phyloP scores from a whole-genome alignment of 192 early-diverging fungal species.

The Phlyctochytrium planicorne region DNA sequence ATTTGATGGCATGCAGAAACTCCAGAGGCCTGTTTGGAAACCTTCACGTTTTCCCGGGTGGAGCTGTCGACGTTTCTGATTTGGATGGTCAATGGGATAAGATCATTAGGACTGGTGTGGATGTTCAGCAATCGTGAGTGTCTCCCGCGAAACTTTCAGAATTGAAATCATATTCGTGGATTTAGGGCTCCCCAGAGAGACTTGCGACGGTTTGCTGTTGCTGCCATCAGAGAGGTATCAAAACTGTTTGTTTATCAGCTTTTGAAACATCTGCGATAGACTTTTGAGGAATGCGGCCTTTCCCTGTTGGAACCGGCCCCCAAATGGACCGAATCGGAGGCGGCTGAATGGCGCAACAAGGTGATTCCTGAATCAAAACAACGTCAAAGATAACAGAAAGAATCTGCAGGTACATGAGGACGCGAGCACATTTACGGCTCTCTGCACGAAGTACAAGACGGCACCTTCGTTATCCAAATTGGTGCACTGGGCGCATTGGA shows the following conservation, averaged over 20 bases:
- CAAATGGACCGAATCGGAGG: conserved; percentile 14
- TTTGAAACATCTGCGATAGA: conserved; percentile 46
- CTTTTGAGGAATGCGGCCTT: conserved; percentile 80
- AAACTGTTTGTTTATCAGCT: not conserved
- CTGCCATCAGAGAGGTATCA: conserved; percentile 56
- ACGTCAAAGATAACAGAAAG: too few relatives aligned
- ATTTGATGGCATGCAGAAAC: conserved; percentile 10
- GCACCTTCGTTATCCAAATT: conserved; percentile 48
- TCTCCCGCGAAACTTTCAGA: too few relatives aligned
- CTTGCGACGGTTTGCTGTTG: conserved; percentile 46
- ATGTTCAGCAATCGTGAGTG: too few relatives aligned
- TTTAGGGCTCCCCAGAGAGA: too few relatives aligned
- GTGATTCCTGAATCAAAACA: too few relatives aligned
- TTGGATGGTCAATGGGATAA: conserved; percentile 8
- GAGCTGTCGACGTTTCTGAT: conserved; percentile 32
- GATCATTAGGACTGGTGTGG: too few relatives aligned
- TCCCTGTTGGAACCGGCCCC: conserved; percentile 47
- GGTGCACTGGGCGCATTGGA: conserved; percentile 65
- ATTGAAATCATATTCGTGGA: too few relatives aligned
- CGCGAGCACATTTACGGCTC: conserved; percentile 45
- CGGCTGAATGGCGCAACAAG: conserved; percentile 43
- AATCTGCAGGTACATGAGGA: conserved; percentile 49
- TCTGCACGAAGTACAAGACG: conserved; percentile 46
- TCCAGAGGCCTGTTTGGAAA: conserved; percentile 34
- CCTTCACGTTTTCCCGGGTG: conserved; percentile 43